Base-by-base conservation (phyloP, 352 stramenopile genomes). In the Pythium myriotylum region DNA sequence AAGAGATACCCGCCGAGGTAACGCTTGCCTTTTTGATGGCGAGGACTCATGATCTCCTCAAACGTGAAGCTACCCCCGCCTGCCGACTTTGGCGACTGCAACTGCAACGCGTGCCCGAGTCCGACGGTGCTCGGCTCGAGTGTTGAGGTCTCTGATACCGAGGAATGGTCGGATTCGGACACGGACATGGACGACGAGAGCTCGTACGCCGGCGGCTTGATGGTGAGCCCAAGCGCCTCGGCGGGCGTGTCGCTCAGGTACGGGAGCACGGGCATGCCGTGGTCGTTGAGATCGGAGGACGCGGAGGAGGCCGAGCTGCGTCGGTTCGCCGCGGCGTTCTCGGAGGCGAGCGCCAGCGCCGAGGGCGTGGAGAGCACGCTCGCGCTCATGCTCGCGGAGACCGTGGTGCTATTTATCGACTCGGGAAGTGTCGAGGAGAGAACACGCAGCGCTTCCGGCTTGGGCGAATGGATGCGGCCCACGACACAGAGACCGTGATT, bases 1-100 rank as follows among this genome's bases (percentile, higher is more conserved):
- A 76, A 72, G 23, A 93, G 50, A 40, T 85, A 86, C 10, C 82
- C 82, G 16, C 73, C 64, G 9, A 83, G 64, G 51, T 82, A 89
- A 4, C 73, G 74, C 66, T 84, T 81, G 41, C 77, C 76, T 51
- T 79, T 88, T 40, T 75, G 58, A 45, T 77, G 64, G 9, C 79
- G 72, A 20, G 79, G 74, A 76, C 77, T 91, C 66, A 86, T 71
- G 22, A 74, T 43, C 23, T 74, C 72, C 53, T 81, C 72, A 43
- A 81, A 88, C 19, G 75, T 69, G 32, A 76, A 79, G 53, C 22
- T 55, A 23, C 23, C 56, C 55, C 19, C 22, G 57, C 37, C 5
- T 13, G 33, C 56, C 17, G 20, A 16, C 39, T 46, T 68, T 14
- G 65, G 62, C 35, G 65, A 72, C 54, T 72, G 65, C 41, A 72